These are phyloP conservation scores for Aphanomyces invadans DNA, from an alignment of 352 stramenopile genomes.

Conservation along the genomic window DNA sequence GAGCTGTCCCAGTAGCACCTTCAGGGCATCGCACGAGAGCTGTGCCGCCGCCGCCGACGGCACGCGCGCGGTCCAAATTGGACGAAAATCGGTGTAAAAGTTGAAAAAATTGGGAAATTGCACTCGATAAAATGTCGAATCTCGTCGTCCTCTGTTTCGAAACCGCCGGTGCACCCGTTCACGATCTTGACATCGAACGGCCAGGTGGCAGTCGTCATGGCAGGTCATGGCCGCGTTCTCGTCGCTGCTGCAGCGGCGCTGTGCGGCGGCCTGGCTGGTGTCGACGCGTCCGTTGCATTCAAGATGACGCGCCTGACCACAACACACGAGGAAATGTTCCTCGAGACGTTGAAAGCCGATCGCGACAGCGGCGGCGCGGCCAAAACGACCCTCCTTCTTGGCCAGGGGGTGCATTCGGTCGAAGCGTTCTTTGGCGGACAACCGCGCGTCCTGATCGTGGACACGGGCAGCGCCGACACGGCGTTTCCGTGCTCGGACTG, in stretches of 20 bases:
- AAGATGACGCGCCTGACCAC: neutral
- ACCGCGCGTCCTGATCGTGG: slow-evolving; percentile 87
- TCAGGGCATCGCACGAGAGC: too few species aligned
- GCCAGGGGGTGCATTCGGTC: slow-evolving; percentile 68
- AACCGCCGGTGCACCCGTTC: neutral
- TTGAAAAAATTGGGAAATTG: too few species aligned
- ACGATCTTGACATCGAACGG: neutral
- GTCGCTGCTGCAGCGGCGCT: neutral
- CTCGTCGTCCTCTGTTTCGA: too few species aligned
- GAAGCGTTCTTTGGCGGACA: slow-evolving; percentile 55
- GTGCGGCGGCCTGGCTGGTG: neutral
- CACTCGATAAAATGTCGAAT: too few species aligned
- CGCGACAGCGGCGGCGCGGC: slow-evolving; percentile 19
- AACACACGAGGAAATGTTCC: slow-evolving; percentile 22
- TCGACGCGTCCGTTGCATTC: neutral
- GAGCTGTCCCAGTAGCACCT: too few species aligned
- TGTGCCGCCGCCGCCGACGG: too few species aligned
- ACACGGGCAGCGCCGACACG: slow-evolving; percentile 93
- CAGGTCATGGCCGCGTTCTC: neutral
- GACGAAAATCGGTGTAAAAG: too few species aligned
- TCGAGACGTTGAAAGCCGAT: slow-evolving; percentile 9
- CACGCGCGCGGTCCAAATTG: too few species aligned
- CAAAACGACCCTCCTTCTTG: slow-evolving; percentile 37
- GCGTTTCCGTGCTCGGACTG: slow-evolving; percentile 93
- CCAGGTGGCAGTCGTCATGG: neutral